phyloP scores from a whole-genome alignment of 495 filamentous ascomycete genomes.

The Annulohypoxylon moriforme region DNA sequence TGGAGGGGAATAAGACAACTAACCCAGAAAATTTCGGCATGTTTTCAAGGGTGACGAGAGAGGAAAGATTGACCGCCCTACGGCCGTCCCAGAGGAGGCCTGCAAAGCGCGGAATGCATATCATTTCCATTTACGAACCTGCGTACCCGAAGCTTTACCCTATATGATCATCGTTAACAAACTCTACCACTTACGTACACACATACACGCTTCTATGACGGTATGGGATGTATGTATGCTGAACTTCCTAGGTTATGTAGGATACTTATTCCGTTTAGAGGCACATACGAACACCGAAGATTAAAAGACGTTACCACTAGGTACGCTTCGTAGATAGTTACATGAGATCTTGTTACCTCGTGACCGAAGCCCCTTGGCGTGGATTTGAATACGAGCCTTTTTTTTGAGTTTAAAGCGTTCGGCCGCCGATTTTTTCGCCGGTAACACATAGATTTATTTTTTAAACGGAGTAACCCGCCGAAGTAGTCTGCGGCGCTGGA shows the following conservation, averaged over 20 bases:
- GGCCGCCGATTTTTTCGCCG: conserved; percentile 12
- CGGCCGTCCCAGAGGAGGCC: conserved; percentile 13
- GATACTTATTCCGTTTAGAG: background rate
- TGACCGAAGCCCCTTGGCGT: conserved; percentile 21
- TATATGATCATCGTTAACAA: conserved; percentile 22
- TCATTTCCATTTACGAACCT: conserved; percentile 28
- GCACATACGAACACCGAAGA: conserved; percentile 1
- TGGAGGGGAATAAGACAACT: conserved; percentile 7
- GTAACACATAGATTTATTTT: conserved; percentile 20
- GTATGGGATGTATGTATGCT: conserved; percentile 1
- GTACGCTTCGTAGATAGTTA: background rate
- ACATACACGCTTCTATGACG: conserved; percentile 10
- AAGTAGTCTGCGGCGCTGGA: conserved; percentile 16
- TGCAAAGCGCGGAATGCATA: conserved; percentile 12
- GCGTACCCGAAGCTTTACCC: conserved; percentile 31
- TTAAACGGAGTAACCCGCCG: conserved; percentile 27
- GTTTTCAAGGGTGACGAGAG: conserved; percentile 13
- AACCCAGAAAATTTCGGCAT: conserved; percentile 21
- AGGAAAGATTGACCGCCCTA: conserved; percentile 28
- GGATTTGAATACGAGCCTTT: conserved; percentile 38
- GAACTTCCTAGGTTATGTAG: background rate
- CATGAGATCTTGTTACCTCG: conserved; percentile 22
- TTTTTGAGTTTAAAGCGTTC: conserved; percentile 18
- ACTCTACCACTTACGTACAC: conserved; percentile 9
- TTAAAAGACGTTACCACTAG: conserved; percentile 1